Conservation (phyloP, 1,284 basidiomycete genomes). For the Rhodotorula sp. region DNA sequence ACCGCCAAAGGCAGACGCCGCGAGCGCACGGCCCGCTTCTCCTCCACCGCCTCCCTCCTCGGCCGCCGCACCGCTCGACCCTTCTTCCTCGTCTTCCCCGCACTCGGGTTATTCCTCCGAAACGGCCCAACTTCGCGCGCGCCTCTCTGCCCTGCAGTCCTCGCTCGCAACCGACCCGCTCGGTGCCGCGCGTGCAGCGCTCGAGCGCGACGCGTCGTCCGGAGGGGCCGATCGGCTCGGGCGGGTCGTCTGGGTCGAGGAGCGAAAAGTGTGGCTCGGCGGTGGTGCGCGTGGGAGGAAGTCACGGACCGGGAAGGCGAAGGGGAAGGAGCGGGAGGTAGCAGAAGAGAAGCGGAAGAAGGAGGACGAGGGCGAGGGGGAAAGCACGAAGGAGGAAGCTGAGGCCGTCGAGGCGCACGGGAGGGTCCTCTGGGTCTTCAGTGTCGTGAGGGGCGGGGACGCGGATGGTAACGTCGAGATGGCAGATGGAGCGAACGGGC, state of each 20-base stretch:
- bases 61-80: neutral
- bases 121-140: neutral
- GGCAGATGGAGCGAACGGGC: neutral
- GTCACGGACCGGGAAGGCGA: slow-evolving; percentile 12
- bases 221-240: neutral
- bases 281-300: neutral
- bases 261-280: neutral
- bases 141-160: neutral
- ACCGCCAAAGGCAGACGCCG: neutral
- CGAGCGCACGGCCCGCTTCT: neutral
- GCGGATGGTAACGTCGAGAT: neutral
- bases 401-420: slow-evolving; percentile 2
- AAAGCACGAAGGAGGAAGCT: neutral
- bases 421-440: slow-evolving; percentile 37
- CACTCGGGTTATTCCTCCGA: neutral
- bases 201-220: neutral
- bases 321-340: slow-evolving; percentile 16
- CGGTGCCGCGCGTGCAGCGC: neutral
- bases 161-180: neutral
- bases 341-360: neutral
- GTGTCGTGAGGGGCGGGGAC: slow-evolving; percentile 13
- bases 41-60: neutral
- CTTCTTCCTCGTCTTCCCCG: neutral
- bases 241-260: neutral
- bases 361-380: neutral